phyloP scores from a whole-genome alignment of 352 stramenopile genomes.

The Phytopythium ostracodes region DNA sequence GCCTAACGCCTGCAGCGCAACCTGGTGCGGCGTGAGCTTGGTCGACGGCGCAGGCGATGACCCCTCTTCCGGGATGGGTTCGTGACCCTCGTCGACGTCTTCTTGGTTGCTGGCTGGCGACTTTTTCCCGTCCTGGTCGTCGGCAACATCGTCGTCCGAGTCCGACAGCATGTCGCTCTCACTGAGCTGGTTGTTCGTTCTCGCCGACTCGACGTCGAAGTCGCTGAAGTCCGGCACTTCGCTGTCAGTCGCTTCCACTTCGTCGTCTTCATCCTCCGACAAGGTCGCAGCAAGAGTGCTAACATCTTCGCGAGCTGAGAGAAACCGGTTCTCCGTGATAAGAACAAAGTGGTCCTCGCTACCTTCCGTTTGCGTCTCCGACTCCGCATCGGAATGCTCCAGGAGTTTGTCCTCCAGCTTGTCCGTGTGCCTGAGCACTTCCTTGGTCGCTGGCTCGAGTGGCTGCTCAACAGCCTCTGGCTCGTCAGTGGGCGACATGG shows the following conservation, averaged over 20 bases:
- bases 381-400: slow-evolving; percentile 6
- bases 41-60: slow-evolving; percentile 4
- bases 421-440: neutral
- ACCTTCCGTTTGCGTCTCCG: slow-evolving; percentile 9
- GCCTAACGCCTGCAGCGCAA: slow-evolving; percentile 7
- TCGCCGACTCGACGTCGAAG: slow-evolving; percentile 31
- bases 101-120: slow-evolving; percentile 1
- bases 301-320: neutral
- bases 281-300: neutral
- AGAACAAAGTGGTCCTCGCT: slow-evolving; percentile 9
- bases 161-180: slow-evolving; percentile 7
- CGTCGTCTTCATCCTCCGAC: slow-evolving; percentile 3
- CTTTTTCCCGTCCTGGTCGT: neutral
- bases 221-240: slow-evolving; percentile 22
- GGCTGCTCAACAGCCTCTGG: neutral
- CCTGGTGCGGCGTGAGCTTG: slow-evolving; percentile 3
- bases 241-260: slow-evolving; percentile 13
- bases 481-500: neutral
- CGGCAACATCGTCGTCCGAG: neutral
- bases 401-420: neutral
- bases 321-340: neutral
- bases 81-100: neutral
- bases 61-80: neutral
- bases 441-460: neutral
- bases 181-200: slow-evolving; percentile 6